phyloP scores from a whole-genome alignment of 768 basidiomycete species.

The Rhodotorula graminis region DNA sequence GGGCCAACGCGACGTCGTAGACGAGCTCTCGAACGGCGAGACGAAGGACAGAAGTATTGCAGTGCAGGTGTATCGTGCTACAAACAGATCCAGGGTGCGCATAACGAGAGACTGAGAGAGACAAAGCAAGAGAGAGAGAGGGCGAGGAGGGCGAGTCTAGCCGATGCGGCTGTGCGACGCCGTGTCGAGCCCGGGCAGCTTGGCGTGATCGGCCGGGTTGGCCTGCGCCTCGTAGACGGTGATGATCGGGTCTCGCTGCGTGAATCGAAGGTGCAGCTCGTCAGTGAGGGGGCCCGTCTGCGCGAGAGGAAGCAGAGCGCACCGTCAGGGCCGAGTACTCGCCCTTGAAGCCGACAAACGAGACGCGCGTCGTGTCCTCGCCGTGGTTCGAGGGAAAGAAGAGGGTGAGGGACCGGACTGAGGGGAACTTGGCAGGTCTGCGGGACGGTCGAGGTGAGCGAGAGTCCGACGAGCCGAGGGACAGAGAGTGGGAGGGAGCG shows the following conservation, averaged over 20 bases:
- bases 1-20: not conserved
- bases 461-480: not conserved
- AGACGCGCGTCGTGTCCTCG: slow-evolving; percentile 48
- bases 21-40: no score
- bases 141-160: not conserved
- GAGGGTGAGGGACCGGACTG: slow-evolving; percentile 46
- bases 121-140: no score
- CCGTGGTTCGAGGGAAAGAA: slow-evolving; percentile 49
- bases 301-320: not conserved
- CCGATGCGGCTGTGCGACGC: slow-evolving; percentile 19
- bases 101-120: no score
- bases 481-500: slow-evolving; percentile 10
- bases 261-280: not conserved
- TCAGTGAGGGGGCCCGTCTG: not conserved
- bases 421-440: slow-evolving; percentile 48
- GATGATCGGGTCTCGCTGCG: slow-evolving; percentile 46
- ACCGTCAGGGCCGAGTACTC: slow-evolving; percentile 38
- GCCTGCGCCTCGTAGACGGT: slow-evolving; percentile 50
- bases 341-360: slow-evolving; percentile 49
- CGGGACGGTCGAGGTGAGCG: not conserved
- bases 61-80: not conserved
- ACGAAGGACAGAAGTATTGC: not conserved
- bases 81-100: not conserved
- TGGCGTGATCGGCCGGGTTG: slow-evolving; percentile 47
- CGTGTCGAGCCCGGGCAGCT: slow-evolving; percentile 30